phyloP scores from a whole-genome alignment of 768 basidiomycete genomes.

The Pulveroboletus sp. region DNA sequence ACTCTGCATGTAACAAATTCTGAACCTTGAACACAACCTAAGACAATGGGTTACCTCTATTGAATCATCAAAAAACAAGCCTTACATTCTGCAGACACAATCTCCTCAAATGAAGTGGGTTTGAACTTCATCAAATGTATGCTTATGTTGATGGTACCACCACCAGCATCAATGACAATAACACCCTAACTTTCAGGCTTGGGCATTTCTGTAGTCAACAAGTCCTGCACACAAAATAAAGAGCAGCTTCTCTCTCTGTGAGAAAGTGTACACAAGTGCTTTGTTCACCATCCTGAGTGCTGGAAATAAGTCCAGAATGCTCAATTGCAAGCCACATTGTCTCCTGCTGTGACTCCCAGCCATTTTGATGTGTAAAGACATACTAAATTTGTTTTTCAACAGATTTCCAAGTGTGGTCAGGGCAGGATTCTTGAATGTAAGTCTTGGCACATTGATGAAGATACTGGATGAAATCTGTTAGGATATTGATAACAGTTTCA shows the following conservation, averaged over 20 bases:
- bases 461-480: slow-evolving; percentile 43
- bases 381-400: slow-evolving; percentile 42
- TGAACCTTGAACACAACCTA: slow-evolving; percentile 39
- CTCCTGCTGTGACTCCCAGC: slow-evolving; percentile 58
- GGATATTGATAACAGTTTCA: slow-evolving; percentile 37
- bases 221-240: slow-evolving; percentile 50
- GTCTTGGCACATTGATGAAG: too few relatives aligned
- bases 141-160: slow-evolving; percentile 40
- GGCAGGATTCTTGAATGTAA: slow-evolving; percentile 44
- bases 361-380: slow-evolving; percentile 58
- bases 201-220: slow-evolving; percentile 9
- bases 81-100: too few relatives aligned
- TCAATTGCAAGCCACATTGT: slow-evolving; percentile 50
- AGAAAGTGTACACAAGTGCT: too few relatives aligned
- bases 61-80: too few relatives aligned
- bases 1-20: slow-evolving; percentile 35
- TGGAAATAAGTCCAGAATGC: too few relatives aligned
- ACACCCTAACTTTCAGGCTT: slow-evolving; percentile 30
- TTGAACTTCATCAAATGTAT: slow-evolving; percentile 35
- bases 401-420: slow-evolving; percentile 41
- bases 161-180: slow-evolving; percentile 48
- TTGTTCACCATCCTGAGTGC: too few relatives aligned
- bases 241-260: slow-evolving; percentile 58
- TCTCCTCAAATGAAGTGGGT: too few relatives aligned
- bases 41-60: neutral